Base-by-base conservation (phyloP, 768 basidiomycete species). In the Leccinellum albellum region DNA sequence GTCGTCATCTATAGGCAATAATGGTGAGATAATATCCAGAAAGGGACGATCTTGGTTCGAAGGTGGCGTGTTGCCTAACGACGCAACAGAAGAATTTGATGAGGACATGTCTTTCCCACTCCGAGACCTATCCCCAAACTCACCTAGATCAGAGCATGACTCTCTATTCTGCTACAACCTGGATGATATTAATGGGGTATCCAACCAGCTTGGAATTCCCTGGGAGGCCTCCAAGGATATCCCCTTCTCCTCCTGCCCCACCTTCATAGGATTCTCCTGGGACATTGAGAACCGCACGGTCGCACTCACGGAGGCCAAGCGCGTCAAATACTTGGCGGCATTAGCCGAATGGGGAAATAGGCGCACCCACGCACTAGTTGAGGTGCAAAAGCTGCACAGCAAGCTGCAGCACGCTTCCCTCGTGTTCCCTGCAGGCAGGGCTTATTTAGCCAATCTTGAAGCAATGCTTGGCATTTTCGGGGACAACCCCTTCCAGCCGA, bases 401-500 rank as follows among this genome's bases (percentile, higher is more conserved):
- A 62, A 61, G 26, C 24, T 57, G 0, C 20, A 52, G 0, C 79
- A 81, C 26, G 53, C 71, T 0, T 65, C 63, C 12, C 46, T 67
- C 0, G 63, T 79, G 1, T 46, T 75, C 10, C 71, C 73, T 4
- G 44, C 3, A 4, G 69, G 71, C 1, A 65, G 72, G 0, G 71
- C 48, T 0, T 55, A 57, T 1, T 29, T 62, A 6, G 7, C 10
- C 0, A 42, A 47, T 10, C 7, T 62, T 29, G 75, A 81, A 52
- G 6, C 29, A 0, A 73, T 79, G 65, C 55, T 81, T 0, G 60
- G 60, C 0, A 50, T 65, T 0, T 75, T 64, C 40, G 17, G 51
- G 37, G 20, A 72, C 12, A 37, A 59, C 57, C 77, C 75, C 14
- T 73, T 74, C 63, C 28, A 58, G 17, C 74, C 67, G 1, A 3